A percentile compares a stretch with the other conserved stretches of the same genome.
Evolutionary conservation across 2,329 filamentous ascomycete species (phyloP).

Genomic region (Fusarium goolgardi): DNA sequence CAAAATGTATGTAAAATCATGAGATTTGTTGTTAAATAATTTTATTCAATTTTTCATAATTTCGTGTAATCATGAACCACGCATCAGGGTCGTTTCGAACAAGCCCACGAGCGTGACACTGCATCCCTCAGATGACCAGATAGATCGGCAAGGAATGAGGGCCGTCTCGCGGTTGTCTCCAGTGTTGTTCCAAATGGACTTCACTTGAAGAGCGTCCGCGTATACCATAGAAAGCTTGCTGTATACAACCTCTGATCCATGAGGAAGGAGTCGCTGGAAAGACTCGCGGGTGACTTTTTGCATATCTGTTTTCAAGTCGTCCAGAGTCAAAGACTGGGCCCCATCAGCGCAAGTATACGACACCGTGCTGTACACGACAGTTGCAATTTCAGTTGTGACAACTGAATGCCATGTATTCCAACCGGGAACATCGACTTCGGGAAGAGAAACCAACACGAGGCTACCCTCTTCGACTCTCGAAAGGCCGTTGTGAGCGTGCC

Average conservation of each 20-base stretch:
- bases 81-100: slow-evolving; percentile 43
- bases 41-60: slow-evolving; percentile 16
- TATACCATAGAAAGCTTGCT: slow-evolving; percentile 50
- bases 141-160: slow-evolving; percentile 53
- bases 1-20: neutral
- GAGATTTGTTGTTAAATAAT: neutral
- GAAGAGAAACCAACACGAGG: slow-evolving; percentile 42
- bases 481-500: slow-evolving; percentile 77
- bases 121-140: slow-evolving; percentile 51
- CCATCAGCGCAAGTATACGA: slow-evolving; percentile 28
- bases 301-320: slow-evolving; percentile 35
- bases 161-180: slow-evolving; percentile 25
- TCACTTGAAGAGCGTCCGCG: slow-evolving; percentile 43
- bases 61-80: slow-evolving; percentile 28
- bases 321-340: neutral
- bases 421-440: slow-evolving; percentile 27
- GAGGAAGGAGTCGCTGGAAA: slow-evolving; percentile 39
- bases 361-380: slow-evolving; percentile 50
- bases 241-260: slow-evolving; percentile 3
- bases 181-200: slow-evolving; percentile 30
- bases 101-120: slow-evolving; percentile 51
- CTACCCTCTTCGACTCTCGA: slow-evolving; percentile 48
- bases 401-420: slow-evolving; percentile 51
- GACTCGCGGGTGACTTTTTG: slow-evolving; percentile 39
- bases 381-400: slow-evolving; percentile 35